phyloP scores from a whole-genome alignment of 2,329 filamentous ascomycete genomes.

The Pezicula neosporulosa region DNA sequence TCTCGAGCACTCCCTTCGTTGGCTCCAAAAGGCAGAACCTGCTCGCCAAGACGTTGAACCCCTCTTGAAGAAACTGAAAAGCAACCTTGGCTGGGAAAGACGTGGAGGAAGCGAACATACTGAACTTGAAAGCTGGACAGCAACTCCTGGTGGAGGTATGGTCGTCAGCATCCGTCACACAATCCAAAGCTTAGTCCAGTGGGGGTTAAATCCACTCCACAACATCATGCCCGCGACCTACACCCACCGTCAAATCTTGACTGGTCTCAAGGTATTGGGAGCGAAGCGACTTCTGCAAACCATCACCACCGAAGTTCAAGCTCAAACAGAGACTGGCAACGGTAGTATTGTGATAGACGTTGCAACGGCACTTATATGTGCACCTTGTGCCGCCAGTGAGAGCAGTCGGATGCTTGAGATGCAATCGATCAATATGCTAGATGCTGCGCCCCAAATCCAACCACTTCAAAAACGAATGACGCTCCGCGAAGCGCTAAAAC shows the following conservation, averaged over 20 bases:
- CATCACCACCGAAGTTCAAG: constrained; percentile 65
- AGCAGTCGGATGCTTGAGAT: constrained; percentile 8
- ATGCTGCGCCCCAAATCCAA: constrained; percentile 1
- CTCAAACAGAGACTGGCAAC: constrained; percentile 56
- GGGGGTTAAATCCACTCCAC: constrained; percentile 56
- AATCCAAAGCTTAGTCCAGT: constrained; percentile 60
- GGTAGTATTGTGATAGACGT: constrained; percentile 65
- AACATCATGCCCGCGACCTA: constrained; percentile 62
- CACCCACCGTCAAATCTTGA: constrained; percentile 67
- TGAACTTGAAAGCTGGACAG: constrained; percentile 67
- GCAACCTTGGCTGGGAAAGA: constrained; percentile 54
- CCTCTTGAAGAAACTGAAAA: constrained; percentile 60
- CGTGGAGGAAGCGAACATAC: constrained; percentile 59
- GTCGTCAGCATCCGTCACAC: constrained; percentile 55
- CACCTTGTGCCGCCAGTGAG: constrained; percentile 48
- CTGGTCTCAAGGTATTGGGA: constrained; percentile 57
- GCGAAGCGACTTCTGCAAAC: constrained; percentile 55
- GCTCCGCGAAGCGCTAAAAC: constrained; percentile 25
- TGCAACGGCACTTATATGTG: constrained; percentile 65
- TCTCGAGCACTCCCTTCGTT: constrained; percentile 63
- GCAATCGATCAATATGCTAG: constrained; percentile 8
- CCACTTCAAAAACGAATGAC: constrained; percentile 24
- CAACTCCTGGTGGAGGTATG: constrained; percentile 52
- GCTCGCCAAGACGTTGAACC: constrained; percentile 67
- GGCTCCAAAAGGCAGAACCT: constrained; percentile 63